Conservation (phyloP, 768 basidiomycete species). For the Suillus plorans region DNA sequence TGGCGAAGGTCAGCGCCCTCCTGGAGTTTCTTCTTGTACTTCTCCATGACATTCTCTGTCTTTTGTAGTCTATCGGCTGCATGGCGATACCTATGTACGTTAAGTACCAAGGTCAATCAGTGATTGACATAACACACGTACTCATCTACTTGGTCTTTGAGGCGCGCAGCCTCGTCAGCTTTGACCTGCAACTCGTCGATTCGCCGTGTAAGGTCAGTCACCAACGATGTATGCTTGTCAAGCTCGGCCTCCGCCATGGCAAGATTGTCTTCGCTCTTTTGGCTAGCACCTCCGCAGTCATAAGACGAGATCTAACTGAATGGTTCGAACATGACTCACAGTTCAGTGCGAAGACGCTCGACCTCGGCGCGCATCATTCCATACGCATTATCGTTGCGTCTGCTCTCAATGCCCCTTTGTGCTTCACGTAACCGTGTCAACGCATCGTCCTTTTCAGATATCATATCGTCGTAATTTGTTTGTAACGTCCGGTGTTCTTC, state of each 20-base stretch:
- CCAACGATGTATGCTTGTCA: slow-evolving; percentile 69
- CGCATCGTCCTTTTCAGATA: slow-evolving; percentile 79
- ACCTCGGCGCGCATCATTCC: slow-evolving; percentile 78
- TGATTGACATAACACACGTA: slow-evolving; percentile 28
- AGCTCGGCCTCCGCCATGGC: slow-evolving; percentile 79
- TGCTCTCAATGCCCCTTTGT: slow-evolving; percentile 57
- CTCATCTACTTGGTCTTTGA: slow-evolving; percentile 97
- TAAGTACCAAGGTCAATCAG: neutral
- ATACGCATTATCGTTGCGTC: slow-evolving; percentile 70
- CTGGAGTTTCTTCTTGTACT: slow-evolving; percentile 97
- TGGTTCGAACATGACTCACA: slow-evolving; percentile 56
- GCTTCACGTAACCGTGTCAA: slow-evolving; percentile 59
- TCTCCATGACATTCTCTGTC: slow-evolving; percentile 97
- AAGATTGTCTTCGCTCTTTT: slow-evolving; percentile 93
- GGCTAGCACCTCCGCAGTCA: slow-evolving; percentile 49
- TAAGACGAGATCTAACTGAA: slow-evolving; percentile 19
- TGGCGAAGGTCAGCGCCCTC: slow-evolving; percentile 89
- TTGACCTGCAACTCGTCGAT: slow-evolving; percentile 77
- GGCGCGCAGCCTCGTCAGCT: slow-evolving; percentile 73
- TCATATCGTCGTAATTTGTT: slow-evolving; percentile 71
- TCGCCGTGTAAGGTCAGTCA: slow-evolving; percentile 73
- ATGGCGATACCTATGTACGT: slow-evolving; percentile 70
- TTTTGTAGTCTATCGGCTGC: slow-evolving; percentile 91
- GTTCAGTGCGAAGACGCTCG: slow-evolving; percentile 73
- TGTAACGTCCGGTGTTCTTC: slow-evolving; percentile 78